phyloP scores from a whole-genome alignment of 192 early-diverging fungal genomes.

The Coemansia sp. region DNA sequence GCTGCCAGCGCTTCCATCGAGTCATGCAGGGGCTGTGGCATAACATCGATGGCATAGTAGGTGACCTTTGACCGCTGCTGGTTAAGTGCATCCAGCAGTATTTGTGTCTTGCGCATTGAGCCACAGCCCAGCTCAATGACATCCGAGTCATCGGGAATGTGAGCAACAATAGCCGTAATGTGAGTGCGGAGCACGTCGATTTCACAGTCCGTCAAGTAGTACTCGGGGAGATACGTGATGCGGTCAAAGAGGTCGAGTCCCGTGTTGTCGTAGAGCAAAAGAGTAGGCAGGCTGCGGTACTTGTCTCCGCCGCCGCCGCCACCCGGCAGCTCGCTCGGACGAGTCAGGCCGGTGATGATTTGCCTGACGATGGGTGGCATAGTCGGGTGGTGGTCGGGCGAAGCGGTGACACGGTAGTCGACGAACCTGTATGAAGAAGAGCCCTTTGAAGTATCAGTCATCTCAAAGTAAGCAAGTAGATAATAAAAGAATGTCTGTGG shows the following conservation, averaged over 20 bases:
- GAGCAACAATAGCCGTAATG: slow-evolving; percentile 63
- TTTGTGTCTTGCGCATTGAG: slow-evolving; percentile 85
- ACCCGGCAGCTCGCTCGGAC: slow-evolving; percentile 18
- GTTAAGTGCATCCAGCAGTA: slow-evolving; percentile 78
- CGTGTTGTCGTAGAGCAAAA: slow-evolving; percentile 82
- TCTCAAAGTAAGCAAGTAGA: no score
- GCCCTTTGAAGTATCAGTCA: no score
- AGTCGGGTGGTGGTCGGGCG: background rate
- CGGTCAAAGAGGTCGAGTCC: slow-evolving; percentile 90
- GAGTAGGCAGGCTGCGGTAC: slow-evolving; percentile 63
- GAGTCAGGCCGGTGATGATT: slow-evolving; percentile 25
- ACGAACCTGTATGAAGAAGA: slow-evolving; percentile 35
- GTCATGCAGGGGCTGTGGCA: slow-evolving; percentile 72
- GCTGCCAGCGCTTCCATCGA: slow-evolving; percentile 70
- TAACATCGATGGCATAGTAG: slow-evolving; percentile 92
- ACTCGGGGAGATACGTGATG: slow-evolving; percentile 86
- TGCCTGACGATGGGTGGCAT: slow-evolving; percentile 28
- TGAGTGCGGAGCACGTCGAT: slow-evolving; percentile 74
- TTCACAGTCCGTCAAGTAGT: slow-evolving; percentile 89
- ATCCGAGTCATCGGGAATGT: slow-evolving; percentile 69
- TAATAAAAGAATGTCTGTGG: no score
- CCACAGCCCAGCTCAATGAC: slow-evolving; percentile 92
- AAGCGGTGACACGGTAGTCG: slow-evolving; percentile 22
- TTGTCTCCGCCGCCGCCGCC: background rate
- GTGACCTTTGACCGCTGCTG: slow-evolving; percentile 62